These are phyloP conservation scores for Butyriboletus loyo DNA, from an alignment of 768 basidiomycete genomes.

Conservation along the genomic window DNA sequence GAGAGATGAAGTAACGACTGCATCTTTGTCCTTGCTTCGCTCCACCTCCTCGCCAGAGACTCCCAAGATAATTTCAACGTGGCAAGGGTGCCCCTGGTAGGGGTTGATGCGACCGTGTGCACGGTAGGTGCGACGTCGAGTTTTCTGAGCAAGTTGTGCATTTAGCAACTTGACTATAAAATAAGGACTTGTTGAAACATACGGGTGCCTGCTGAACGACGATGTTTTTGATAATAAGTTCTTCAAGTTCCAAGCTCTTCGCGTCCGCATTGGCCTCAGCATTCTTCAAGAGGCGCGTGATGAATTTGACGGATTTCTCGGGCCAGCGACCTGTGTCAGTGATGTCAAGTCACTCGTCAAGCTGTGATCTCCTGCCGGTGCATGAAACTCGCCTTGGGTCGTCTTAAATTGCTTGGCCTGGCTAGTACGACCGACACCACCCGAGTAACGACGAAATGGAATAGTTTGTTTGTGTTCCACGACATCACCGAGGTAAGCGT, in stretches of 20 bases:
- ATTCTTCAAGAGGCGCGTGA: constrained; percentile 93
- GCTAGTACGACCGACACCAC: constrained; percentile 91
- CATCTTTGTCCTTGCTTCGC: constrained; percentile 83
- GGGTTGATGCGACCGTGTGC: constrained; percentile 98
- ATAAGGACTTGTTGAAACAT: constrained; percentile 33
- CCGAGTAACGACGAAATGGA: constrained; percentile 93
- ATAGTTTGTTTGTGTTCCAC: constrained; percentile 96
- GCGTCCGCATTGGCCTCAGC: constrained; percentile 99
- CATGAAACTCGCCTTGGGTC: constrained; percentile 75
- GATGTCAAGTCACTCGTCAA: neutral
- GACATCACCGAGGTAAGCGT: constrained; percentile 90
- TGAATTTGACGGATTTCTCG: constrained; percentile 96
- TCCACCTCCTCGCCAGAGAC: constrained; percentile 81
- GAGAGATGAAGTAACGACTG: constrained; percentile 46
- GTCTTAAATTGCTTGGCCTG: constrained; percentile 97
- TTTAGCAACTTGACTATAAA: constrained; percentile 1
- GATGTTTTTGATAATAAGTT: constrained; percentile 93
- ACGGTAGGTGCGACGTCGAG: constrained; percentile 98
- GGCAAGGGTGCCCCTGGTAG: constrained; percentile 97
- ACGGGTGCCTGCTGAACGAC: constrained; percentile 98
- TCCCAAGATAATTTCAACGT: constrained; percentile 91
- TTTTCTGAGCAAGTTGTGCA: constrained; percentile 60
- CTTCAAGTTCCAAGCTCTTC: constrained; percentile 92
- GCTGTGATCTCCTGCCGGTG: neutral
- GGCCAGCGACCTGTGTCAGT: constrained; percentile 89